Percentiles rank a stretch among this genome's conserved stretches.
Conservation (phyloP, 2,329 filamentous ascomycete genomes). For the Fusarium falciforme region DNA sequence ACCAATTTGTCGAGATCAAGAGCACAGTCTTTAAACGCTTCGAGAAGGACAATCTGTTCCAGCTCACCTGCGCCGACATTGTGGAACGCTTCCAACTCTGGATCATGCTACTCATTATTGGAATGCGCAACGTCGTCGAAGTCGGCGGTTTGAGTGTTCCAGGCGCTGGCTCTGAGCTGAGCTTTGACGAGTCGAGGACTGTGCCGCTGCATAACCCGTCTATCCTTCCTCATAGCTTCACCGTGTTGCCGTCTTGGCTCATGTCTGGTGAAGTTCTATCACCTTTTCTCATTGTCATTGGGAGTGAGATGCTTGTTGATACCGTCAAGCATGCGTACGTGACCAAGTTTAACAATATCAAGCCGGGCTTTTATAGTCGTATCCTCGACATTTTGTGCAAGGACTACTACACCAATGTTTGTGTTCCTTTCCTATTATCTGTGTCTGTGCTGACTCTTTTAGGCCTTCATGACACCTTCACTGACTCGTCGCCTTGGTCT, state of each 20-base stretch:
- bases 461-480: conserved; percentile 92
- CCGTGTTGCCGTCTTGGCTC: conserved; percentile 83
- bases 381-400: conserved; percentile 96
- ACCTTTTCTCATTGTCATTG: conserved; percentile 92
- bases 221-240: conserved; percentile 91
- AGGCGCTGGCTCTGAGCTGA: conserved; percentile 62
- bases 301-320: conserved; percentile 96
- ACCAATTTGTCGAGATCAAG: conserved; percentile 99
- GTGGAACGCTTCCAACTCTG: conserved; percentile 98
- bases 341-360: conserved; percentile 98
- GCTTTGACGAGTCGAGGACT: conserved; percentile 60
- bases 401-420: conserved; percentile 94
- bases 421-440: conserved; percentile 40
- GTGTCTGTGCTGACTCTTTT: conserved; percentile 20
- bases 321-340: conserved; percentile 98
- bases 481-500: conserved; percentile 90
- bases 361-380: conserved; percentile 87
- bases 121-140: conserved; percentile 94
- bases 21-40: conserved; percentile 98
- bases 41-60: conserved; percentile 97
- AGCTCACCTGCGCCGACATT: conserved; percentile 94
- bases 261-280: conserved; percentile 86
- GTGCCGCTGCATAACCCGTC: conserved; percentile 75
- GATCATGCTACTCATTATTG: conserved; percentile 97
- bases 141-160: conserved; percentile 83